These are phyloP conservation scores for Pseudoscleropodium purum DNA, from an alignment of 225 moss, liverwort and hornwort species.

Conservation along the genomic window DNA sequence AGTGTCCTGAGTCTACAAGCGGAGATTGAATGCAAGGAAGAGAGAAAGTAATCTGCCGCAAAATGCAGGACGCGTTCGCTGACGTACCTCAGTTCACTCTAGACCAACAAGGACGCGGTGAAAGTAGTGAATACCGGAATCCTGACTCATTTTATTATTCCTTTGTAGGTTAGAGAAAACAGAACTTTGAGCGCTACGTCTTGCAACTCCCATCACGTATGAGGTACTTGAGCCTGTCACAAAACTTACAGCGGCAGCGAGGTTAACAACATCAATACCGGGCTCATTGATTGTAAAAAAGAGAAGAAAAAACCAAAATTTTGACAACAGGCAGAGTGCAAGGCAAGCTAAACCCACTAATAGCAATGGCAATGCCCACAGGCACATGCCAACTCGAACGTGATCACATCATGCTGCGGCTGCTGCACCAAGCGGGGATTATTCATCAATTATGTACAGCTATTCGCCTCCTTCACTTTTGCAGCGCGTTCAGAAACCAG, in stretches of 20 bases:
- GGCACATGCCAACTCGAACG: not conserved
- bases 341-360: not conserved
- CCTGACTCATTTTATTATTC: not conserved
- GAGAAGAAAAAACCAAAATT: not conserved
- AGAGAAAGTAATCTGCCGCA: not conserved
- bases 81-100: not conserved
- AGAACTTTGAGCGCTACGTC: not conserved
- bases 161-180: not conserved
- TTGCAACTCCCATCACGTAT: not conserved
- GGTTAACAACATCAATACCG: not conserved
- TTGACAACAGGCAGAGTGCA: not conserved
- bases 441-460: constrained; percentile 17
- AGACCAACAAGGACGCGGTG: not conserved
- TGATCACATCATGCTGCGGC: constrained; percentile 9
- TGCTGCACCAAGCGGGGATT: not conserved
- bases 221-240: not conserved
- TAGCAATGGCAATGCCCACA: not conserved
- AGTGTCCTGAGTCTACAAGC: not conserved
- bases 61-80: not conserved
- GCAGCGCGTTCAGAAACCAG: not conserved
- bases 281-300: not conserved
- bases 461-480: not conserved
- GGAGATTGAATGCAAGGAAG: not conserved
- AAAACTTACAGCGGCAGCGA: constrained; percentile 4
- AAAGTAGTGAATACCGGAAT: not conserved